Base-by-base conservation (phyloP, 371 early-diverging fungal genomes). In the Syncephalis fuscata region DNA sequence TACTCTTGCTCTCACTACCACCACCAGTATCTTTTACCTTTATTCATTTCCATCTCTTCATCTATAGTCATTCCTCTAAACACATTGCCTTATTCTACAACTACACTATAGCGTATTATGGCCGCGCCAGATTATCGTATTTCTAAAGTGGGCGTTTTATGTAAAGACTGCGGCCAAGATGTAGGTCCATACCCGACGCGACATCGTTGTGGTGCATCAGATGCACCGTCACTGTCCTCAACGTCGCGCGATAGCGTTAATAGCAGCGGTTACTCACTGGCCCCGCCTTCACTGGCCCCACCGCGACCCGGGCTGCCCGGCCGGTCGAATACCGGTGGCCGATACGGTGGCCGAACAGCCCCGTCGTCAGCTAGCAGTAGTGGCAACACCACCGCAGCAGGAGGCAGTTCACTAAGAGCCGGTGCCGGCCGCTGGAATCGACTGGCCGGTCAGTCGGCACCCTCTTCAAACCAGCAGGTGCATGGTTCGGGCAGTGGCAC, bases 161-260 rank as follows among this genome's bases (percentile, higher is more conserved):
- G 80, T 57, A 73, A 70, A 56, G 80, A 80, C 48, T 80, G 80
- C 59, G 68, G 70, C 10, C 67, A 73, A 42, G 80, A 80, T 50
- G 80, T 80, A 19, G 80, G 80, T 0, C 48, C 68, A 9, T 80
- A 78, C 46, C 80, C 80, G 11, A 76, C 76, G 21, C 60, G 72
- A 39, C 80, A 80, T 55, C 70, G 71, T 45, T 80, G 80, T 54
- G 61, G 58, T 15, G 55, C 61, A 1, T 55, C 65, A 0, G 59
- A 58, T 46, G 57, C 67, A 47, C 68, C 69, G 7, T 63, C 66
- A n/a, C 54, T 67, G 51, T 68, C 73, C 23, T 50, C 64, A 5
- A 49, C 68, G 43, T 32, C 32, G 32, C 32, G 32, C 32, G 32
- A 32, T 32, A 32, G 32, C 11, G 32, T 11, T 32, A 4, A 32